phyloP scores from a whole-genome alignment of 371 early-diverging fungal genomes.

The Mortierella sp. region DNA sequence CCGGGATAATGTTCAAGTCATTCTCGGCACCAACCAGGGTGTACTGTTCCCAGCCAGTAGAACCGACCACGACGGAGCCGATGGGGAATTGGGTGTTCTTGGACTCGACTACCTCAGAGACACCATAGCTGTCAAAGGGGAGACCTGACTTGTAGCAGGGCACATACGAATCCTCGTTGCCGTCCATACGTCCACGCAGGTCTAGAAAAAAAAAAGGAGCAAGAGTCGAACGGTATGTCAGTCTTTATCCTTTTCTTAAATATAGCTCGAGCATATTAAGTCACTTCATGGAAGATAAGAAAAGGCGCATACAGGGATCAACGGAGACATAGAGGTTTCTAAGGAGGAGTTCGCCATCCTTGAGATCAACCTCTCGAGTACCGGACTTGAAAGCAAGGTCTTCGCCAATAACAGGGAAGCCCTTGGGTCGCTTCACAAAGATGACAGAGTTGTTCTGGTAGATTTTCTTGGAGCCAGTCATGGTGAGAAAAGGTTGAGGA shows the following conservation, averaged over 20 bases:
- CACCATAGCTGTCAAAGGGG: slow-evolving; percentile 7
- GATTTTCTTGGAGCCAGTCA: slow-evolving; percentile 10
- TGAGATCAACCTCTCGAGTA: slow-evolving; percentile 54
- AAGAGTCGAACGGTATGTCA: too few species aligned
- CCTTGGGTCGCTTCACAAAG: slow-evolving; percentile 51
- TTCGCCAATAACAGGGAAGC: slow-evolving; percentile 52
- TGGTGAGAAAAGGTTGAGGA: not conserved
- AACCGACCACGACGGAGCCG: slow-evolving; percentile 21
- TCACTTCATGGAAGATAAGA: not conserved
- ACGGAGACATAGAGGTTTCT: slow-evolving; percentile 61
- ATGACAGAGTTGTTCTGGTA: slow-evolving; percentile 41
- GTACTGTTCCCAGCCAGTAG: slow-evolving; percentile 11
- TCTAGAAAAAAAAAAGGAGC: slow-evolving; percentile 17
- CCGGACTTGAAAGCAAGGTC: slow-evolving; percentile 57
- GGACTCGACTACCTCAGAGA: slow-evolving; percentile 26
- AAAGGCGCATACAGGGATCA: slow-evolving; percentile 56
- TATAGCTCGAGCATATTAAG: too few species aligned
- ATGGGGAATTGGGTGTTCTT: slow-evolving; percentile 21
- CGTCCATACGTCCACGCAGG: slow-evolving; percentile 70
- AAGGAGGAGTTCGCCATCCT: slow-evolving; percentile 64
- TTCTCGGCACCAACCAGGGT: not conserved
- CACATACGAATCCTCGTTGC: slow-evolving; percentile 52
- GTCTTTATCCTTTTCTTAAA: too few species aligned
- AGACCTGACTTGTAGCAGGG: slow-evolving; percentile 53
- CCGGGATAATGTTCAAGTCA: slow-evolving; percentile 2